Conservation (phyloP, 2,329 filamentous ascomycete genomes). For the Myotisia sp. region DNA sequence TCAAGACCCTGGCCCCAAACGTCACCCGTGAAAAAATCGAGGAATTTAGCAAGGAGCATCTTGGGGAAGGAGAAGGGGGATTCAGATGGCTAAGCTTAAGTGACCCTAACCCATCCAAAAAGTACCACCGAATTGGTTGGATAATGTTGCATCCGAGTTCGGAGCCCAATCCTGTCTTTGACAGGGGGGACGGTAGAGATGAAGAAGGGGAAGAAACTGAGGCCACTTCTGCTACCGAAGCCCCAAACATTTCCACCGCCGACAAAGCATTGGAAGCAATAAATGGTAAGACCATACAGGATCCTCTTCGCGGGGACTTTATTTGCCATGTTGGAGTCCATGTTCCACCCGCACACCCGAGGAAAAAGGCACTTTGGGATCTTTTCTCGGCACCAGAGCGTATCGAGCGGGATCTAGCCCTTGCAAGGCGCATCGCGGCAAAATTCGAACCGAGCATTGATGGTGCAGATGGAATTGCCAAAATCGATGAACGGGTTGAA, state of each 20-base stretch:
- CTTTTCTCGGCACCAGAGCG: constrained; percentile 88
- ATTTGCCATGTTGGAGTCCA: constrained; percentile 95
- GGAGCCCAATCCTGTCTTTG: constrained; percentile 50
- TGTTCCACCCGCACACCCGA: constrained; percentile 67
- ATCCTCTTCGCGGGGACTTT: constrained; percentile 86
- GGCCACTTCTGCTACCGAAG: constrained; percentile 8
- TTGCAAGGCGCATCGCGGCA: constrained; percentile 66
- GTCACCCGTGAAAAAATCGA: constrained; percentile 90
- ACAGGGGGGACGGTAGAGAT: constrained; percentile 60
- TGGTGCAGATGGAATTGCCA: constrained; percentile 59
- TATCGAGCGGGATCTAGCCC: constrained; percentile 73
- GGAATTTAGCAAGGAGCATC: constrained; percentile 82
- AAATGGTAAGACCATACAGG: constrained; percentile 93
- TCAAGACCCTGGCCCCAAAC: constrained; percentile 95
- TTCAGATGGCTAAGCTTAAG: constrained; percentile 94
- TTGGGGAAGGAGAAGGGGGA: constrained; percentile 78
- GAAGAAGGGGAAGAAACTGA: constrained; percentile 46
- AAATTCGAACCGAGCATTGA: constrained; percentile 79
- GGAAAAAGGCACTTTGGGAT: constrained; percentile 95
- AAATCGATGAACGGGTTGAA: constrained; percentile 77
- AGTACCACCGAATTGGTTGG: constrained; percentile 96
- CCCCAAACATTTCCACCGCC: constrained; percentile 39
- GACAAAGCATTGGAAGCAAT: constrained; percentile 86
- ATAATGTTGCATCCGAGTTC: constrained; percentile 73
- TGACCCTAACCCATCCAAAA: constrained; percentile 91